Conservation (phyloP, 352 stramenopile genomes). For the Phytophthora megakarya region DNA sequence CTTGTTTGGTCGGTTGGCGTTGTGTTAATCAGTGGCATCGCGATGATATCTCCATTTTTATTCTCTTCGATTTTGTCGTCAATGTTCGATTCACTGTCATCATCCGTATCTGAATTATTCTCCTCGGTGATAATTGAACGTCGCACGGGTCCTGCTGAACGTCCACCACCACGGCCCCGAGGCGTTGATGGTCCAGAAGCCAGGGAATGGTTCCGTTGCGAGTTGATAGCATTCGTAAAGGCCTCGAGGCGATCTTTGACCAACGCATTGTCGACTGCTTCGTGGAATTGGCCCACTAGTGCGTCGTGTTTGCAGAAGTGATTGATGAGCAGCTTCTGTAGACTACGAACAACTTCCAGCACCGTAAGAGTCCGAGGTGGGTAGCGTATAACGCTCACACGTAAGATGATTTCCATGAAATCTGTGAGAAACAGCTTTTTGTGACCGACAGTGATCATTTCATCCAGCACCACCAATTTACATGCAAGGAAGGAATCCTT, state of each 20-base stretch:
- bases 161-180: slow-evolving; percentile 19
- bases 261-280: slow-evolving; percentile 59
- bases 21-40: background rate
- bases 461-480: slow-evolving; percentile 75
- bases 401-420: slow-evolving; percentile 80
- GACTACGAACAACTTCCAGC: slow-evolving; percentile 50
- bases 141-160: slow-evolving; percentile 18
- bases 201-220: slow-evolving; percentile 26
- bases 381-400: slow-evolving; percentile 64
- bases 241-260: slow-evolving; percentile 65
- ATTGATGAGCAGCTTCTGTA: slow-evolving; percentile 65
- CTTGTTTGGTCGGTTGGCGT: background rate
- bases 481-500: slow-evolving; percentile 76
- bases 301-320: slow-evolving; percentile 76
- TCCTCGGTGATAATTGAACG: slow-evolving; percentile 21
- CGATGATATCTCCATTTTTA: background rate
- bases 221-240: slow-evolving; percentile 62
- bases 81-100: slow-evolving; percentile 16
- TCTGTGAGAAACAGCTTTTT: slow-evolving; percentile 80
- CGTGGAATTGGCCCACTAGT: slow-evolving; percentile 60
- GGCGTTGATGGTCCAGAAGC: background rate
- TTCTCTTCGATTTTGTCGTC: background rate
- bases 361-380: slow-evolving; percentile 44
- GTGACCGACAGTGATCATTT: slow-evolving; percentile 71
- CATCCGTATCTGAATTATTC: slow-evolving; percentile 17